Percentiles rank a stretch among this genome's conserved stretches.
Evolutionary conservation across 768 basidiomycete species (phyloP).

Genomic region (Suillus plorans): DNA sequence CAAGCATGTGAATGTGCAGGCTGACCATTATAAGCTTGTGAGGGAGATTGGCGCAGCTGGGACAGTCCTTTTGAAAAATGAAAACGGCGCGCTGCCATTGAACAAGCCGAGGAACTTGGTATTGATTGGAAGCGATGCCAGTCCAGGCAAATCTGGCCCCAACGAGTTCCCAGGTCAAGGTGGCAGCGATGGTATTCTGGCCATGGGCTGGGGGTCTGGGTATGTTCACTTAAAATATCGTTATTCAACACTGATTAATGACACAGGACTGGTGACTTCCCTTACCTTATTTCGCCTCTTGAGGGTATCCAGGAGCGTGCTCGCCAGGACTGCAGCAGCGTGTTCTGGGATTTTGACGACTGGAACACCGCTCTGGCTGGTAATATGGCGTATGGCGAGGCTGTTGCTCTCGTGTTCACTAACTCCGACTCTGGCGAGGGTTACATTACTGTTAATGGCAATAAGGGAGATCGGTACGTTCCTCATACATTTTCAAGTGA

Average conservation of each 20-base stretch:
- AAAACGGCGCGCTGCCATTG: constrained; percentile 52
- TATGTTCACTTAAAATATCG: constrained; percentile 10
- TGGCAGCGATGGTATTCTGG: constrained; percentile 65
- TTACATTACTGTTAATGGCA: constrained; percentile 79
- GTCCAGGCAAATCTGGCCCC: constrained; percentile 61
- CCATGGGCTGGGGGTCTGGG: constrained; percentile 89
- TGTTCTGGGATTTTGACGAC: constrained; percentile 66
- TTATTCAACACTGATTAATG: background rate
- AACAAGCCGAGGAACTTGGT: constrained; percentile 52
- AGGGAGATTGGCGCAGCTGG: constrained; percentile 73
- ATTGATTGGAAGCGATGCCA: constrained; percentile 56
- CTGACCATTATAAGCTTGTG: constrained; percentile 64
- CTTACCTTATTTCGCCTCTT: constrained; percentile 75
- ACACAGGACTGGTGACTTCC: constrained; percentile 59
- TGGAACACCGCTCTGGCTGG: constrained; percentile 53
- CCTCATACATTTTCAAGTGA: background rate
- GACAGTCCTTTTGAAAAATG: constrained; percentile 77
- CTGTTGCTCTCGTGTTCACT: constrained; percentile 72
- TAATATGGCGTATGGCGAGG: constrained; percentile 44
- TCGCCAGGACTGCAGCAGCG: constrained; percentile 54
- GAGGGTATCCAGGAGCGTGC: constrained; percentile 74
- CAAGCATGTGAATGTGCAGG: constrained; percentile 66
- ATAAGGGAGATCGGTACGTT: constrained; percentile 65
- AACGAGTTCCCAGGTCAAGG: constrained; percentile 63
- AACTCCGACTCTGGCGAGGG: constrained; percentile 77